Percentiles rank a stretch among this genome's conserved stretches.
Evolutionary conservation across 1,284 basidiomycete species (phyloP).

Genomic region (Phenoliferia sp.): DNA sequence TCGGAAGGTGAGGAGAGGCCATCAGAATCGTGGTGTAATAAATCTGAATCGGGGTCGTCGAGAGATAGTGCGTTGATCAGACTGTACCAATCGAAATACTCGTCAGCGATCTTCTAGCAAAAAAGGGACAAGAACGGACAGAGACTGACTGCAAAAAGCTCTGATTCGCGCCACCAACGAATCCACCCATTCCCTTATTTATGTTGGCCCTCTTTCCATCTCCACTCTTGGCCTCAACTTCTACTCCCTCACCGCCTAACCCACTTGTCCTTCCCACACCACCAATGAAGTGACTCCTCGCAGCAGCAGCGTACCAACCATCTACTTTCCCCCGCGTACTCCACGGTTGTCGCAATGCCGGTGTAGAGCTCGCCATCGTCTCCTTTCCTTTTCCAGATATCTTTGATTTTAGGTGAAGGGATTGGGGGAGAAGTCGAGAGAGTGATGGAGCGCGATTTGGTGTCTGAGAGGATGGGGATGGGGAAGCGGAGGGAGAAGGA

Average conservation of each 20-base stretch:
- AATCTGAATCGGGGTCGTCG: conserved; percentile 11
- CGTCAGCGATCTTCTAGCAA: background rate
- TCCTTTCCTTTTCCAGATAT: background rate
- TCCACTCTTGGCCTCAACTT: too few species aligned
- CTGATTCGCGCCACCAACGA: conserved; percentile 41
- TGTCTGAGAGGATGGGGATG: background rate
- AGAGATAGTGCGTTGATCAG: conserved; percentile 28
- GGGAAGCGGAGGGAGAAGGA: background rate
- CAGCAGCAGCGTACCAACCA: conserved; percentile 13
- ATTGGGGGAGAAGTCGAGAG: background rate
- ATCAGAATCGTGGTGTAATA: background rate
- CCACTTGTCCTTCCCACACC: background rate
- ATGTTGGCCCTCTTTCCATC: too few species aligned
- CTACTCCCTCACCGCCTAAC: conserved; percentile 40
- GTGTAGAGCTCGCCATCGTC: background rate
- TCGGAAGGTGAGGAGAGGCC: background rate
- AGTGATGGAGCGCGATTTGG: background rate
- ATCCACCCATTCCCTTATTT: too few species aligned
- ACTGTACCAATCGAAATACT: conserved; percentile 1
- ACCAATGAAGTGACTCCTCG: conserved; percentile 43
- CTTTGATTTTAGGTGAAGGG: background rate
- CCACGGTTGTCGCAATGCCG: background rate
- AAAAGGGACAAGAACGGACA: background rate
- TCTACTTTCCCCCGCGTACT: background rate
- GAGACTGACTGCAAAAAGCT: conserved; percentile 19